A percentile compares a stretch with the other conserved stretches of the same genome.
phyloP scores from a whole-genome alignment of 169 alveolate genomes.

The Plasmodium knowlesi region DNA sequence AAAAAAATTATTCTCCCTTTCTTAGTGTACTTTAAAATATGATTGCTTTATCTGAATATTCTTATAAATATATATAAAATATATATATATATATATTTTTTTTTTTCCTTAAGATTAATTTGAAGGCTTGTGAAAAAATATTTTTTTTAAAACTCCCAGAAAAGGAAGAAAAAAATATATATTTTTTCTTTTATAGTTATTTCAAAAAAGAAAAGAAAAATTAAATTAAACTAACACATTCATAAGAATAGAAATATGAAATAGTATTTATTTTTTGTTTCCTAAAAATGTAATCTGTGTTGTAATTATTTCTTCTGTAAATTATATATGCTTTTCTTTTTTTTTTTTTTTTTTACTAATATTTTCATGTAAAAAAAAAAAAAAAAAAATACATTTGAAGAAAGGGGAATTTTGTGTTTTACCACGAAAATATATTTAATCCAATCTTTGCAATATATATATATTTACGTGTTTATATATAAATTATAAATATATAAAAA shows the following conservation, averaged over 20 bases:
- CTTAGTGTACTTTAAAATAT: conserved; percentile 26
- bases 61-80: background rate
- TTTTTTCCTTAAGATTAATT: background rate
- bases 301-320: background rate
- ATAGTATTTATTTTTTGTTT: background rate
- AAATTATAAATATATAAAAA: background rate
- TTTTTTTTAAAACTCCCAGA: conserved; percentile 9
- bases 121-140: conserved; percentile 40
- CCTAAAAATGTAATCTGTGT: conserved; percentile 7
- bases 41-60: conserved; percentile 3
- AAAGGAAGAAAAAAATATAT: conserved; percentile 7
- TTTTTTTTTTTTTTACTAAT: background rate
- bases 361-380: conserved; percentile 2
- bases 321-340: background rate
- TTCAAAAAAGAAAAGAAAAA: conserved; percentile 3
- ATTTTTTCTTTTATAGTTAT: background rate
- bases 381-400: background rate
- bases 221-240: conserved; percentile 33
- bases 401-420: conserved; percentile 1
- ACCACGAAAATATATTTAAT: background rate
- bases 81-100: conserved; percentile 8
- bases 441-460: background rate
- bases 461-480: background rate
- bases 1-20: background rate
- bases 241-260: background rate